Conservation (phyloP, 495 filamentous ascomycete genomes). For the Trichoderma asperelloides region DNA sequence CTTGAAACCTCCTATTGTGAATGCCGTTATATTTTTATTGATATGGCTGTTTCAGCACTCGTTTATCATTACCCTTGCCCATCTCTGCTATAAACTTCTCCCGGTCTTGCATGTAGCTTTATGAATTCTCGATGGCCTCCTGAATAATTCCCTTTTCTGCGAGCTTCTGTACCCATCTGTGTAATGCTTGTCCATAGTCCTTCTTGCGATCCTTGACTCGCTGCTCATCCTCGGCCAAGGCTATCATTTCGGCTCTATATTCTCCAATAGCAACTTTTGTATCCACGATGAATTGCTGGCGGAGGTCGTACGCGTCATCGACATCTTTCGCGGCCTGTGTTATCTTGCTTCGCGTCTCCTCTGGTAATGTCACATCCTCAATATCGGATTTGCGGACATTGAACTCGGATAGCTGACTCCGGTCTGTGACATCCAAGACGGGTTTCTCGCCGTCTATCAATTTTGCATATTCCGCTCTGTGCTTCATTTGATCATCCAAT, state of each 20-base stretch:
- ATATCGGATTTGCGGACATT: slow-evolving; percentile 17
- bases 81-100: background rate
- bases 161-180: slow-evolving; percentile 34
- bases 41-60: too few relatives aligned
- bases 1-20: too few relatives aligned
- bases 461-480: slow-evolving; percentile 6
- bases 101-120: too few relatives aligned
- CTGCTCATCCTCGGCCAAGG: slow-evolving; percentile 18
- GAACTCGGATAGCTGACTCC: slow-evolving; percentile 15
- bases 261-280: slow-evolving; percentile 11
- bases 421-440: background rate
- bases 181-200: slow-evolving; percentile 34
- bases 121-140: slow-evolving; percentile 17
- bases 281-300: background rate
- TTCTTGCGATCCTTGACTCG: slow-evolving; percentile 25
- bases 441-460: background rate
- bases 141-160: slow-evolving; percentile 30
- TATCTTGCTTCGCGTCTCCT: slow-evolving; percentile 8
- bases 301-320: slow-evolving; percentile 9
- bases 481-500: slow-evolving; percentile 20
- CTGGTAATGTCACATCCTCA: background rate
- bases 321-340: slow-evolving; percentile 10
- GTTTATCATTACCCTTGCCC: too few relatives aligned
- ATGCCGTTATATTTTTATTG: too few relatives aligned
- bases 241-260: slow-evolving; percentile 18